phyloP scores from a whole-genome alignment of 2,329 filamentous ascomycete genomes.

The Chrysosporium keratinophilum region DNA sequence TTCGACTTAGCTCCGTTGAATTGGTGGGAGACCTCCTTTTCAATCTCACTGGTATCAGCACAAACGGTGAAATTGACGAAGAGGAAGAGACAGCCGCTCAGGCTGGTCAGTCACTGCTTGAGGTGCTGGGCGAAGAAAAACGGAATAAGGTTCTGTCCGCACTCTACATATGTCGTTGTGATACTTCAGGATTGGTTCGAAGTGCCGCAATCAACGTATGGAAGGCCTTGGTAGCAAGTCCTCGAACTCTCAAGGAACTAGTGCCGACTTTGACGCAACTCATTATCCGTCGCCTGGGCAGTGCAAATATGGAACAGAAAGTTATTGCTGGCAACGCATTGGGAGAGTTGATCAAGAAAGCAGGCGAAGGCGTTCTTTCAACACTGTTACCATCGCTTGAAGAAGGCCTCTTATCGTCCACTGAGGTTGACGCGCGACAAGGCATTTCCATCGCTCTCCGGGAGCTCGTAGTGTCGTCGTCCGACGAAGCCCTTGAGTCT shows the following conservation, averaged over 20 bases:
- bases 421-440: constrained; percentile 85
- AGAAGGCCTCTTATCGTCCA: constrained; percentile 77
- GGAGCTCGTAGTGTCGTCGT: constrained; percentile 83
- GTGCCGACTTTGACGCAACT: constrained; percentile 90
- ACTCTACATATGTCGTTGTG: constrained; percentile 92
- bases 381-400: constrained; percentile 84
- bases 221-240: constrained; percentile 91
- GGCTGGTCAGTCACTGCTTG: constrained; percentile 83
- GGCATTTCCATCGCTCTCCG: constrained; percentile 94
- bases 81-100: constrained; percentile 71
- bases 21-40: constrained; percentile 93
- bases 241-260: constrained; percentile 85
- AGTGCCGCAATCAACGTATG: constrained; percentile 84
- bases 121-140: constrained; percentile 89
- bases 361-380: constrained; percentile 83
- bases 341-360: constrained; percentile 92
- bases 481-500: constrained; percentile 78
- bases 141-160: constrained; percentile 96
- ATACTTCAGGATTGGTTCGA: constrained; percentile 85
- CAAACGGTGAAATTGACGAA: constrained; percentile 62
- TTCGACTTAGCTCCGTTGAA: constrained; percentile 95
- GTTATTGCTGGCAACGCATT: constrained; percentile 95
- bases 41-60: constrained; percentile 90
- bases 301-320: constrained; percentile 96
- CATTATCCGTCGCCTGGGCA: constrained; percentile 85